Evolutionary conservation across 345 rosid species (phyloP), one percentile per base, ranked within the genome.

Genomic region (Xanthoceras sorbifolium): DNA sequence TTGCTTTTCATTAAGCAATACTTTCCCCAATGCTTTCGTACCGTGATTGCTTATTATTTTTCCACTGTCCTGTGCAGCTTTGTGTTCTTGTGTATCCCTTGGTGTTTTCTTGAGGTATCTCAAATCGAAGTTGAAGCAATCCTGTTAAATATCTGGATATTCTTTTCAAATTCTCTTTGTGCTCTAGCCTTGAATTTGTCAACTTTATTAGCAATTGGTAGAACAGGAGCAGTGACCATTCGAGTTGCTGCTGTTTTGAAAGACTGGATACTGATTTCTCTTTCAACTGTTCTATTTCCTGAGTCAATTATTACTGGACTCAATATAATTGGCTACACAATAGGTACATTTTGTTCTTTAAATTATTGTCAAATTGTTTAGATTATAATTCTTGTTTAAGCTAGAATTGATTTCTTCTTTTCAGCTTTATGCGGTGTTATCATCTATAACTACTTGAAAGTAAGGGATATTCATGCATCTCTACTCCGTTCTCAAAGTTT

Each of bases 221-320:
- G 28, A 57, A 57, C 62, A 22, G 62, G 62, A 57, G 62, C 62
- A 57, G 62, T 57, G 23, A 57, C 26, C 28, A 20, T 57, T 57
- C 62, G 62, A 57, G 62, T 57, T 57, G 62, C 28, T 57, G 62
- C 62, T n/a, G 62, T 66, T 66, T 22, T 38, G 26, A 66, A 38
- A 38, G 69, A 66, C 8, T 66, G 69, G 28, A 66, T n/a, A 57
- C 62, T 57, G 28, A 57, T 57, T n/a, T 57, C 62, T 2, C 62
- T 57, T 57, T 57, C 62, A n/a, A 57, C 62, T n/a, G 28, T 57
- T 57, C 62, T 57, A 18, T 20, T 65, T 34, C 25, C 69, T 8
- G 48, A 32, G 48, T 4, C 25, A 3, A 10, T 20, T 20, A 38
- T n/a, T n/a, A 66, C 44, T 66, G 25, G 29, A 38, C 69, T 66